phyloP scores from a whole-genome alignment of 139 green algal species.

The Helicosporidium sp. region DNA sequence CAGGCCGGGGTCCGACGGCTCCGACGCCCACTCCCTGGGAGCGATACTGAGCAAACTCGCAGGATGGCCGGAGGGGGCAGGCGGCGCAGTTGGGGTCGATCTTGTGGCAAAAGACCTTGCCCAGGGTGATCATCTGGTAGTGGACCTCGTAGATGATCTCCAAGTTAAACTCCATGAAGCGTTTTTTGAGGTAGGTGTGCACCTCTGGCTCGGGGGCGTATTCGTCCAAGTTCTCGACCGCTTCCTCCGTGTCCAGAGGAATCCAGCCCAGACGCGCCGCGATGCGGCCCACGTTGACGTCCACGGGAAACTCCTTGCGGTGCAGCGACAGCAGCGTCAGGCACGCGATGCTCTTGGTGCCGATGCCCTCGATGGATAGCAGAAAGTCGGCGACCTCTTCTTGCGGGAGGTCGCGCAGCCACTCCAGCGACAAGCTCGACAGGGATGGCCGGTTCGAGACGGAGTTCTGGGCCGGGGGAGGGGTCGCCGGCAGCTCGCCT shows the following conservation, averaged over 20 bases:
- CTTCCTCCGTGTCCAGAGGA: conserved; percentile 17
- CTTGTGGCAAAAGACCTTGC: conserved; percentile 44
- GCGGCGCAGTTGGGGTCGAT: conserved; percentile 43
- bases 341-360: conserved; percentile 50
- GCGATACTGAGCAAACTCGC: conserved; percentile 39
- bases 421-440: conserved; percentile 39
- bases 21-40: too few species aligned
- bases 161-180: conserved; percentile 19
- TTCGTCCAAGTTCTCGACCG: conserved; percentile 38
- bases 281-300: conserved; percentile 58
- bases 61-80: conserved; percentile 43
- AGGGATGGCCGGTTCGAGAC: neutral
- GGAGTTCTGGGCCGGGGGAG: too few species aligned
- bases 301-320: conserved; percentile 47
- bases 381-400: conserved; percentile 30
- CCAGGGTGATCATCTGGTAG: conserved; percentile 77
- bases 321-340: conserved; percentile 43
- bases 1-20: too few species aligned
- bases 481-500: too few species aligned
- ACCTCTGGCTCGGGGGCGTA: conserved; percentile 55
- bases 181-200: conserved; percentile 31
- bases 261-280: conserved; percentile 49
- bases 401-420: conserved; percentile 24
- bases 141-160: conserved; percentile 74
- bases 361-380: conserved; percentile 35